Conservation (phyloP, 192 early-diverging fungal genomes). For the Coemansia sp. region DNA sequence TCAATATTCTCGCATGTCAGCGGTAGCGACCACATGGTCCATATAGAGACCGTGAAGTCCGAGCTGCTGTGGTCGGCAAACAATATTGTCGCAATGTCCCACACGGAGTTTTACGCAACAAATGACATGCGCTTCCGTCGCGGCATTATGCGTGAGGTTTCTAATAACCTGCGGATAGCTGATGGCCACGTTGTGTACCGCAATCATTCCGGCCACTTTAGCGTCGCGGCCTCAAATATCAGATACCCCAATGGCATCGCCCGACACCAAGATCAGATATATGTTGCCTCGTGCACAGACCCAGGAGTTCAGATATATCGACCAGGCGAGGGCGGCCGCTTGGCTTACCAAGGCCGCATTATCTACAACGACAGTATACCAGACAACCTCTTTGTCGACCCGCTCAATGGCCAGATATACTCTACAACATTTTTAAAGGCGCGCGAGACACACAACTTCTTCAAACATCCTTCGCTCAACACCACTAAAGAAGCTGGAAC, state of each 20-base stretch:
- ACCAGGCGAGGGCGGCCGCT: not conserved
- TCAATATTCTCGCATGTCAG: conserved; percentile 52
- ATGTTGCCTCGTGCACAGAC: conserved; percentile 42
- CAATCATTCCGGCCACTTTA: conserved; percentile 24
- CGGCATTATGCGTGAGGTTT: conserved; percentile 25
- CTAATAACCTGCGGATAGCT: conserved; percentile 22
- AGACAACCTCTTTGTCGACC: conserved; percentile 44
- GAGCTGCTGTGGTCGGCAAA: conserved; percentile 59
- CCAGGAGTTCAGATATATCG: conserved; percentile 40
- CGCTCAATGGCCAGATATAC: conserved; percentile 42
- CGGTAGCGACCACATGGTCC: conserved; percentile 43
- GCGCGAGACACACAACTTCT: conserved; percentile 25
- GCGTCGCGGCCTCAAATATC: conserved; percentile 27
- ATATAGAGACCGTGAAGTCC: conserved; percentile 57
- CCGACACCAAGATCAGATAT: conserved; percentile 28
- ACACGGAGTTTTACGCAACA: conserved; percentile 60
- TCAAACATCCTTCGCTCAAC: conserved; percentile 29
- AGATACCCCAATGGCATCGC: conserved; percentile 52
- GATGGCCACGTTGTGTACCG: conserved; percentile 37
- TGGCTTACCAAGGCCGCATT: conserved; percentile 22
- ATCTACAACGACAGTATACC: conserved; percentile 27
- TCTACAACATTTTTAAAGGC: conserved; percentile 32
- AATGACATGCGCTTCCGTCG: conserved; percentile 54
- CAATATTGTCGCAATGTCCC: conserved; percentile 56
- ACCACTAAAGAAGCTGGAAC: conserved; percentile 33